Evolutionary conservation across 768 basidiomycete species (phyloP), one percentile per base, ranked within the genome.

Genomic region (Hirschioporus abietinus): DNA sequence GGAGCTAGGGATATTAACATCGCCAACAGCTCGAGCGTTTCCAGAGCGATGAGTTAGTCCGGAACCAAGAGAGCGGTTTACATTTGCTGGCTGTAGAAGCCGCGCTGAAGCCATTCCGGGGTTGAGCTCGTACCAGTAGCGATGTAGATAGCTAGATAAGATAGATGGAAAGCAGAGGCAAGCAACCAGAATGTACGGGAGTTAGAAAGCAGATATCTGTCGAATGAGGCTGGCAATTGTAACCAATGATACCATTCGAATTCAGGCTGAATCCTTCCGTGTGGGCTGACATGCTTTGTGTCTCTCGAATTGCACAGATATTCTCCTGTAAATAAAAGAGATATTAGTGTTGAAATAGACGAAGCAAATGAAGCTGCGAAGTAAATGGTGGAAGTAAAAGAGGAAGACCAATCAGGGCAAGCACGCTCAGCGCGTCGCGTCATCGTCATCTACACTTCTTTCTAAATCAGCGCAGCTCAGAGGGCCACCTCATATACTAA

Each of bases 1-100:
- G 42, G 42, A 52, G 42, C 42, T 52, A 52, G 4, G 42, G 12
- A 20, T 52, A 52, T 52, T 52, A 10, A 20, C 42, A 52, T 52
- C 42, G 12, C 42, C 15, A 52, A 10, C 42, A 52, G 42, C 3
- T 12, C 42, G 42, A 52, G 42, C 42, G 42, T 52, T 52, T 52
- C 42, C 42, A 52, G 42, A 52, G 42, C 42, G 42, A 52, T 52
- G 42, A 52, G 42, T 52, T 52, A 52, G 42, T 52, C 42, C 42
- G 42, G 42, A 52, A 15, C 42, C 42, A 20, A 52, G 42, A 15
- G 12, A 52, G 42, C 42, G 42, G 42, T 52, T 52, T 15, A 52
- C 20, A 20, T 52, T 10, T 52, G 42, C 42, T 52, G 42, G 42
- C 42, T 52, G 42, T 3, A 52, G 42, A 15, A 52, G 42, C 42